A percentile compares a stretch with the other conserved stretches of the same genome.
Conservation (phyloP, 1,284 basidiomycete genomes). For the Tilletia setariae region DNA sequence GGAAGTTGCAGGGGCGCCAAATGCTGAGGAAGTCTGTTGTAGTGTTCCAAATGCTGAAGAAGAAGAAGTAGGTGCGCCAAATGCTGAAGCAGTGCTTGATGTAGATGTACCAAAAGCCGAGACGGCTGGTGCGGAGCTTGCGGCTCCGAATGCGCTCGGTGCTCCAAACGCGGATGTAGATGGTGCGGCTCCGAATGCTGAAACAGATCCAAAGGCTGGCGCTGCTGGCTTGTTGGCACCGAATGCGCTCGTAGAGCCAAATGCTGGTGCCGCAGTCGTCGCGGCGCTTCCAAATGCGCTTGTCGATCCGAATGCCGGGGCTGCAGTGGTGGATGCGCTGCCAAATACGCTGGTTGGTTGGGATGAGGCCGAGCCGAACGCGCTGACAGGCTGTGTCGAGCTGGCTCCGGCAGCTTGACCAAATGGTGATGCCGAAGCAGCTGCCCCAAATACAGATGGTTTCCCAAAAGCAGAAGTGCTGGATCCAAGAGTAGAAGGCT, state of each 20-base stretch:
- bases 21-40: background rate
- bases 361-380: background rate
- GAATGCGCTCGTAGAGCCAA: background rate
- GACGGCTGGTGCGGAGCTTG: background rate
- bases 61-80: constrained; percentile 4
- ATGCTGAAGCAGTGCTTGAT: background rate
- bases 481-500: too few relatives aligned
- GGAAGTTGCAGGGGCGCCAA: background rate
- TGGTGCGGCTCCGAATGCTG: background rate
- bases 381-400: background rate
- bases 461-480: background rate
- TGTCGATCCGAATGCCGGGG: background rate
- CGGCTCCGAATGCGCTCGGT: constrained; percentile 9
- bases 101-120: background rate
- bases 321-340: background rate
- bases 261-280: background rate
- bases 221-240: too few relatives aligned
- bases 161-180: background rate
- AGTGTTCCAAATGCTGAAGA: background rate
- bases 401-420: background rate
- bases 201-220: background rate
- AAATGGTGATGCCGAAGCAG: background rate
- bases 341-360: background rate
- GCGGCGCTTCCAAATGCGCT: background rate
- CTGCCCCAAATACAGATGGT: background rate